phyloP scores from a whole-genome alignment of 1,284 basidiomycete genomes.

The Marasmius sp. region DNA sequence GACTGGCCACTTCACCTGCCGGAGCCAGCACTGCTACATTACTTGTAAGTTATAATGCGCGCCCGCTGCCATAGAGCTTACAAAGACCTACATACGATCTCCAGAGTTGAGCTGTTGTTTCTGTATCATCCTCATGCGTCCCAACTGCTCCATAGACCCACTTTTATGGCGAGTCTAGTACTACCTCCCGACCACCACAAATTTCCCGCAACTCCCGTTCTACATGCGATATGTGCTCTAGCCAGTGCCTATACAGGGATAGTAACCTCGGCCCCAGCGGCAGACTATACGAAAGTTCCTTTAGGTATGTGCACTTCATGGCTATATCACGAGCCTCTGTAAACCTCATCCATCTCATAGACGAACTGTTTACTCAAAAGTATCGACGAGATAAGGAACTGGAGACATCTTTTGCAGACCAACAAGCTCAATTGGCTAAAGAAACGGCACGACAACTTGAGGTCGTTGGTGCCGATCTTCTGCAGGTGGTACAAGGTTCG shows the following conservation, averaged over 20 bases:
- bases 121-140: conserved; percentile 67
- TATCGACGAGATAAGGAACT: conserved; percentile 44
- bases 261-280: conserved; percentile 52
- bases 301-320: conserved; percentile 35
- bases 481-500: conserved; percentile 64
- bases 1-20: conserved; percentile 69
- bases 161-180: conserved; percentile 63
- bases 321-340: background rate
- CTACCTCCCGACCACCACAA: conserved; percentile 67
- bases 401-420: conserved; percentile 64
- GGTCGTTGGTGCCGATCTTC: conserved; percentile 52
- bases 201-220: conserved; percentile 64
- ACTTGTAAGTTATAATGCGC: conserved; percentile 48
- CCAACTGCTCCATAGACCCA: conserved; percentile 61
- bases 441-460: conserved; percentile 49
- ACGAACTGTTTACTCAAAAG: conserved; percentile 54
- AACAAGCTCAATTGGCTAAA: conserved; percentile 60
- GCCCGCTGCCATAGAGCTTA: background rate
- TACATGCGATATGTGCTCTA: conserved; percentile 78
- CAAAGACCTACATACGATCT: conserved; percentile 4
- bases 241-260: conserved; percentile 66
- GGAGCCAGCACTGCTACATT: conserved; percentile 54
- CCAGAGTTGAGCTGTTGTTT: conserved; percentile 72
- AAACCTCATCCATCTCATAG: conserved; percentile 23
- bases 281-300: conserved; percentile 45